Evolutionary conservation across 1,284 basidiomycete genomes (phyloP).

Genomic region (Moesziomyces sp.): DNA sequence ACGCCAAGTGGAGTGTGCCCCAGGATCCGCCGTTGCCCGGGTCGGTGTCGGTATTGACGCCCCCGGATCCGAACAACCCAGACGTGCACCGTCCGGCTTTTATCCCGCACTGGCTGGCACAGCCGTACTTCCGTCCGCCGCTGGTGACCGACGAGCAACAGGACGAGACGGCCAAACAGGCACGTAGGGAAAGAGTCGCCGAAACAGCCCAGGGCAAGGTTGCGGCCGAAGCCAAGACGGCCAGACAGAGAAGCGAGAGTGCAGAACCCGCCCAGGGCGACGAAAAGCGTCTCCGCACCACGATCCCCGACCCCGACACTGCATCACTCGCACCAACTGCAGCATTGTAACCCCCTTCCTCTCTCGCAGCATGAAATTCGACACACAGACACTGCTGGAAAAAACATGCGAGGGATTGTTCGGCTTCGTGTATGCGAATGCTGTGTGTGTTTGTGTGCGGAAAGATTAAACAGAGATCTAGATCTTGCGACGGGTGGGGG

Average conservation of each 20-base stretch:
- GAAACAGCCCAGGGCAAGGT: constrained; percentile 13
- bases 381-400: too few relatives aligned
- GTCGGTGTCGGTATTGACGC: constrained; percentile 29
- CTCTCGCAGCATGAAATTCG: too few relatives aligned
- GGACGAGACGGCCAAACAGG: constrained; percentile 3
- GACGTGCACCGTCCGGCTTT: constrained; percentile 69
- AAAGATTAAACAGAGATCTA: too few relatives aligned
- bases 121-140: constrained; percentile 81
- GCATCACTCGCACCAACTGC: too few relatives aligned
- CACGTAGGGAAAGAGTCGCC: constrained; percentile 5
- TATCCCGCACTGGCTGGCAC: constrained; percentile 84
- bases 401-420: too few relatives aligned
- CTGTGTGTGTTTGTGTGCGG: too few relatives aligned
- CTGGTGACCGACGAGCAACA: constrained; percentile 15
- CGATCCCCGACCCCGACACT: too few relatives aligned
- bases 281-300: constrained; percentile 4
- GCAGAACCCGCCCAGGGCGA: constrained; percentile 6
- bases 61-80: constrained; percentile 45
- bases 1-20: constrained; percentile 13
- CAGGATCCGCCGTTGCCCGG: constrained; percentile 33
- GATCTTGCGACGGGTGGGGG: too few relatives aligned
- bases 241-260: constrained; percentile 12
- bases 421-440: too few relatives aligned
- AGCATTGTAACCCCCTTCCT: too few relatives aligned
- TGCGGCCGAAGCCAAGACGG: neutral